These are phyloP conservation scores for Sphagnum tenellum DNA, from an alignment of 225 moss, liverwort and hornwort genomes.

Conservation along the genomic window DNA sequence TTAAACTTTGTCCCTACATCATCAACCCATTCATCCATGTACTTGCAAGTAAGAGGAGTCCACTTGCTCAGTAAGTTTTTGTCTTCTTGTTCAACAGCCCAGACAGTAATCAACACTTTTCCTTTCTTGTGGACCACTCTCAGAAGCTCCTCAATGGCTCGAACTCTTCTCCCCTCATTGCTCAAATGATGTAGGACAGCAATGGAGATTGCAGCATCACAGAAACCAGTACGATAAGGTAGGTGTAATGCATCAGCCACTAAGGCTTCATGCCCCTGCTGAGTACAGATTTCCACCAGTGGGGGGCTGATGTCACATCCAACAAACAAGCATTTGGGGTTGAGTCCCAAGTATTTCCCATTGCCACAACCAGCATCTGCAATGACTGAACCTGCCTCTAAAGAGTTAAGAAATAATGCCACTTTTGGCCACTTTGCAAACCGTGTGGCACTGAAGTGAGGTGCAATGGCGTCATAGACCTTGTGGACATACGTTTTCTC, in stretches of 20 bases:
- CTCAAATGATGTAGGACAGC: conserved; percentile 96
- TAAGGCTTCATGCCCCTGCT: conserved; percentile 75
- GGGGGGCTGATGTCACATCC: conserved; percentile 95
- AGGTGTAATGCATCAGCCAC: conserved; percentile 83
- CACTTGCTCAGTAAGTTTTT: conserved; percentile 64
- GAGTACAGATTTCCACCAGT: conserved; percentile 70
- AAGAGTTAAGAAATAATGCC: conserved; percentile 62
- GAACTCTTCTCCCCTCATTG: conserved; percentile 65
- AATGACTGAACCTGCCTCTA: conserved; percentile 67
- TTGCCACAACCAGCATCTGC: conserved; percentile 97
- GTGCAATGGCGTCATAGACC: conserved; percentile 95
- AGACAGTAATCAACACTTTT: conserved; percentile 80
- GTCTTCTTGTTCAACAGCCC: conserved; percentile 98
- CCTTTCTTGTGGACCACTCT: conserved; percentile 68
- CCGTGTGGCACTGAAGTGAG: conserved; percentile 94
- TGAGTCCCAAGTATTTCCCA: conserved; percentile 87
- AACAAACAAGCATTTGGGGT: conserved; percentile 63
- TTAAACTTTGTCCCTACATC: conserved; percentile 31
- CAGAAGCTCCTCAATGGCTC: conserved; percentile 81
- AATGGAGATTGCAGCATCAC: conserved; percentile 88
- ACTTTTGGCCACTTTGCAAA: conserved; percentile 99
- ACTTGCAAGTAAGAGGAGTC: conserved; percentile 78
- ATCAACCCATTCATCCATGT: conserved; percentile 74
- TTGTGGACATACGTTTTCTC: conserved; percentile 91
- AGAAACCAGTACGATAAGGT: conserved; percentile 70